Evolutionary conservation across 106 monocot genomes (phyloP).

Genomic region (Dendrobium catenatum): DNA sequence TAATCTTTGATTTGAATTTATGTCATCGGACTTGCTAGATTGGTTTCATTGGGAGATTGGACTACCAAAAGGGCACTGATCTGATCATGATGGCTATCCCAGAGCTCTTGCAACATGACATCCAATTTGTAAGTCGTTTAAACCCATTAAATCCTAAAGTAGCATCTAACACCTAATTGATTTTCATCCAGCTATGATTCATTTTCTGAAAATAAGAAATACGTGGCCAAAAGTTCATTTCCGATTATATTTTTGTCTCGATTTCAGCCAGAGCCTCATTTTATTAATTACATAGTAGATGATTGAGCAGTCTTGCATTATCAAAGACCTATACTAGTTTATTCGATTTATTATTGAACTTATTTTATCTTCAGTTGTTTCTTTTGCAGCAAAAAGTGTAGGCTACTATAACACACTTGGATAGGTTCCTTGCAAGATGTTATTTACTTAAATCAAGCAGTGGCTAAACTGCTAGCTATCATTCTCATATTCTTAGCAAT

Average conservation of each 20-base stretch:
- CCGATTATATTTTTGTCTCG: background rate
- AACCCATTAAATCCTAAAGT: background rate
- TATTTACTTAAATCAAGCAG: no score
- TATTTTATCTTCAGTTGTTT: no score
- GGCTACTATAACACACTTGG: no score
- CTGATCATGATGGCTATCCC: slow-evolving; percentile 50
- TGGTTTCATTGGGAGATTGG: slow-evolving; percentile 91
- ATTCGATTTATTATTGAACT: no score
- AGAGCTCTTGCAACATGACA: slow-evolving; percentile 65
- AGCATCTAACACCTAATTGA: background rate
- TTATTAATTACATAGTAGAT: no score
- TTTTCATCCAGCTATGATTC: background rate
- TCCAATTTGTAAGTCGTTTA: slow-evolving; percentile 75
- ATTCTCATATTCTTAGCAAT: no score
- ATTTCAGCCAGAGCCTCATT: background rate
- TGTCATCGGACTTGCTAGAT: slow-evolving; percentile 37
- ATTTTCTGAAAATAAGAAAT: background rate
- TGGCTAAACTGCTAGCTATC: no score
- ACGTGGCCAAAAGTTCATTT: background rate
- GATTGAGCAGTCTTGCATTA: no score
- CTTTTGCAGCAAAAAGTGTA: no score
- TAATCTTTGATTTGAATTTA: background rate
- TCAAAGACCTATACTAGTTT: no score
- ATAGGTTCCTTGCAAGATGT: no score
- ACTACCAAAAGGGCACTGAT: slow-evolving; percentile 94